Percentiles rank a stretch among this genome's conserved stretches.
Evolutionary conservation across 2,329 filamentous ascomycete genomes (phyloP).

Genomic region (Xylaria sp.): DNA sequence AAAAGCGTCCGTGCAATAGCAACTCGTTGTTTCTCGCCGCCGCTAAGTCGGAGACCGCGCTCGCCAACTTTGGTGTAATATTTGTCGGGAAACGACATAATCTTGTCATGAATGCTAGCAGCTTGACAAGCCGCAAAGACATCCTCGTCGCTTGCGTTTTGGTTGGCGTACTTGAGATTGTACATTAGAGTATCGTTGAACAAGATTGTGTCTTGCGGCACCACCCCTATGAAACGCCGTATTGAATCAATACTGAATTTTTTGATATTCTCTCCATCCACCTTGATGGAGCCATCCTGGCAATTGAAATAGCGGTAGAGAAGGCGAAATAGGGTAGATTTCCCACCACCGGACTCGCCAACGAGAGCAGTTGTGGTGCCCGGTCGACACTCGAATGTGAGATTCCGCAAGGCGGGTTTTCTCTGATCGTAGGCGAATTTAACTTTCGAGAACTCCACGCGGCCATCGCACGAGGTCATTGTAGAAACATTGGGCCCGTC

Average conservation of each 20-base stretch:
- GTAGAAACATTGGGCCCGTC: constrained; percentile 71
- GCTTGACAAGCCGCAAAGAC: constrained; percentile 82
- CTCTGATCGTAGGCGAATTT: constrained; percentile 89
- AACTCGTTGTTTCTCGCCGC: constrained; percentile 91
- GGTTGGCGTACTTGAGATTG: constrained; percentile 89
- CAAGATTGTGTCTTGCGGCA: constrained; percentile 93
- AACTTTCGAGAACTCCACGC: constrained; percentile 86
- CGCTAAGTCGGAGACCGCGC: constrained; percentile 82
- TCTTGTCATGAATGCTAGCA: constrained; percentile 91
- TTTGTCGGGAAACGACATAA: constrained; percentile 83
- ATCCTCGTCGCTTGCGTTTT: constrained; percentile 78
- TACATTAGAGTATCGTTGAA: constrained; percentile 97
- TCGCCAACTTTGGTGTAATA: constrained; percentile 93
- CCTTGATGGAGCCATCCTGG: constrained; percentile 75
- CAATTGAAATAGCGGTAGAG: constrained; percentile 97
- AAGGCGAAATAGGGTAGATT: constrained; percentile 93
- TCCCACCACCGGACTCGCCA: constrained; percentile 94
- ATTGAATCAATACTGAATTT: constrained; percentile 93
- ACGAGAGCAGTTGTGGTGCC: constrained; percentile 96
- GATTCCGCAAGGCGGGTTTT: constrained; percentile 80
- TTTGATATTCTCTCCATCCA: constrained; percentile 85
- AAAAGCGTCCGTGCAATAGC: constrained; percentile 92
- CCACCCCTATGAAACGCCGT: constrained; percentile 87
- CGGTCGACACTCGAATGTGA: constrained; percentile 84
- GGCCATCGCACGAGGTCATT: constrained; percentile 74